phyloP scores from a whole-genome alignment of 2,329 filamentous ascomycete species.

The Sclerotinia spermophila region DNA sequence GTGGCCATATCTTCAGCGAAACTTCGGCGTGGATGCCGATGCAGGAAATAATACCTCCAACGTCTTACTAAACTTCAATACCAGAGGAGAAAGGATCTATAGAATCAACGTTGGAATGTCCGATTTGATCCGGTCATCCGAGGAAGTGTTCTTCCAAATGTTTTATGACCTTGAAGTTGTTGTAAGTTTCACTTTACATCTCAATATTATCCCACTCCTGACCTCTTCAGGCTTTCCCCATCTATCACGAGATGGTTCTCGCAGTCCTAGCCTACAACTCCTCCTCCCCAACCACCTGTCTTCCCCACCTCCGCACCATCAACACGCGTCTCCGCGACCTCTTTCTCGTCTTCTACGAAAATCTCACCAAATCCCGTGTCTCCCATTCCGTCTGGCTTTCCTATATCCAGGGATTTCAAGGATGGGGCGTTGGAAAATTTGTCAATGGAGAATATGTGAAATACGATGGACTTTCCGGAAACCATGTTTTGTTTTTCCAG shows the following conservation, averaged over 20 bases:
- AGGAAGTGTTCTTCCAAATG: conserved; percentile 18
- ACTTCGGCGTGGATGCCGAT: conserved; percentile 7
- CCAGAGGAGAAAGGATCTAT: conserved; percentile 6
- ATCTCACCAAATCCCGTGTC: neutral
- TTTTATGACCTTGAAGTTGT: conserved; percentile 17
- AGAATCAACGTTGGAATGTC: conserved; percentile 13
- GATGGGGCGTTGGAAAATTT: conserved; percentile 9
- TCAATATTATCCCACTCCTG: neutral
- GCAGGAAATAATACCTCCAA: conserved; percentile 15
- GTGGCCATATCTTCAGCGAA: conserved; percentile 15
- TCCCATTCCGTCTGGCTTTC: conserved; percentile 7
- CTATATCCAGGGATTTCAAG: conserved; percentile 15
- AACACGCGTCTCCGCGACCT: neutral
- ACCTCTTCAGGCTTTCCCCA: conserved; percentile 1
- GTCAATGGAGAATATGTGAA: conserved; percentile 1
- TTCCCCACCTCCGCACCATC: neutral
- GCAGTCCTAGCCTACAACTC: neutral
- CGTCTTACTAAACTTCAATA: conserved; percentile 5
- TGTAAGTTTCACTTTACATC: neutral
- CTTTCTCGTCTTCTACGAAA: conserved; percentile 16
- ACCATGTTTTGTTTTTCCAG: conserved; percentile 15
- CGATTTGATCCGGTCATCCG: conserved; percentile 7
- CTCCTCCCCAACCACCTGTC: neutral
- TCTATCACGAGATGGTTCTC: conserved; percentile 11
- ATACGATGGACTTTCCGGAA: conserved; percentile 14